Base-by-base conservation (phyloP, 2,329 filamentous ascomycete genomes). In the Macrophomina tecta region DNA sequence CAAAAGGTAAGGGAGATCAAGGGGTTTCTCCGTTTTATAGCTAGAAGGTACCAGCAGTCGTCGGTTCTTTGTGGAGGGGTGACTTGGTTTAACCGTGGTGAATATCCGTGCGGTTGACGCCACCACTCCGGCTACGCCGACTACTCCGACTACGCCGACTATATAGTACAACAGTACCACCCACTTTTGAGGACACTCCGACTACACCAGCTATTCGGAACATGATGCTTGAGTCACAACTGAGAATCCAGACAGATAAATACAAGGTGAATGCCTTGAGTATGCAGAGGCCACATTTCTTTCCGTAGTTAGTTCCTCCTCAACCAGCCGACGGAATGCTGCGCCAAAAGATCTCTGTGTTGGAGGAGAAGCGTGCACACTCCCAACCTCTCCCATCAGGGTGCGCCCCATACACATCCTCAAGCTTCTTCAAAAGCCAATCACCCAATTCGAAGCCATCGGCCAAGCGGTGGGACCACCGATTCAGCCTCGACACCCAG, bases 71-170 rank as follows among this genome's bases (percentile, higher is more conserved):
- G 36, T 38, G 36, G 36, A 38, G 36, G 36, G 36, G 36, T 38
- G 36, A 38, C 7, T 7, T 12, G 36, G 36, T 38, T 38, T 38
- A 38, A 12, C 36, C 6, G 36, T 38, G 11, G 36, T 38, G 11
- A 38, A 38, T 38, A 38, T 38, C 36, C 36, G 36, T 38, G 36
- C 36, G 11, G 11, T 14, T 45, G 42, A 45, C 7, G 42, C 42
- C 42, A 49, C 18, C 55, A 60, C 36, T 60, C 34, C 55, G 55
- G n/a, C 32, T 32, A 42, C 40, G n/a, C 55, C 55, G 55, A 60
- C 36, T 60, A 60, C 55, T 18, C 55, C 55, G 55, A 60, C 1
- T 42, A 42, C 38, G 23, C 55, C 36, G 42, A 45, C 16, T 2
- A 52, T 14, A 2, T 6, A 30, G 32, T 6, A 9, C 53, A 11